Conservation (phyloP, 371 early-diverging fungal species). For the Mucor racemosus region DNA sequence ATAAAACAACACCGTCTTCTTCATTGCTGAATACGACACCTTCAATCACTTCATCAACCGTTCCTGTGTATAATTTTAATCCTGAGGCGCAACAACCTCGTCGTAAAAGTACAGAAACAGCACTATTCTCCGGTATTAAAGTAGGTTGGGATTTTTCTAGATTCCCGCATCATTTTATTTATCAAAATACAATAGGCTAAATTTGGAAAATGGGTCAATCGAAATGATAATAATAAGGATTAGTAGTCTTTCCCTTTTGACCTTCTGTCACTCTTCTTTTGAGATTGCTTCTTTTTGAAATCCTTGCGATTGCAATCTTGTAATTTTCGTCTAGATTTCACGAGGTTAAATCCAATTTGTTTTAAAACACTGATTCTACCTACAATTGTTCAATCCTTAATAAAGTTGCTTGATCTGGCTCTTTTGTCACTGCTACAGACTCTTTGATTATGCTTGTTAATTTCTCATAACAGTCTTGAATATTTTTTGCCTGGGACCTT, state of each 20-base stretch:
- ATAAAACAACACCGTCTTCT: background rate
- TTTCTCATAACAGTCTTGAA: constrained; percentile 82
- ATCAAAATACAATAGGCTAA: constrained; percentile 8
- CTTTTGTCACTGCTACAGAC: constrained; percentile 75
- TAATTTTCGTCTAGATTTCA: background rate
- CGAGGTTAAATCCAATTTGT: background rate
- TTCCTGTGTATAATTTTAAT: constrained; percentile 13
- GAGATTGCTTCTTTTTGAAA: constrained; percentile 39
- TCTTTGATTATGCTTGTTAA: constrained; percentile 64
- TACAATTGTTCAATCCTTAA: constrained; percentile 68
- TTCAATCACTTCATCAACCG: constrained; percentile 20
- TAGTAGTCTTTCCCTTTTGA: constrained; percentile 38
- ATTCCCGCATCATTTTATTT: background rate
- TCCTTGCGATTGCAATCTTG: constrained; percentile 31
- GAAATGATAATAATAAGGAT: constrained; percentile 11
- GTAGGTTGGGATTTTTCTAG: constrained; percentile 1
- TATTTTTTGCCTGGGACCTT: constrained; percentile 80
- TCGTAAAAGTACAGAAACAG: constrained; percentile 6
- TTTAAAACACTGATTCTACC: constrained; percentile 22
- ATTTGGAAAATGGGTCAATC: constrained; percentile 26
- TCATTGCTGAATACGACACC: background rate
- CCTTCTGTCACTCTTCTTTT: constrained; percentile 45
- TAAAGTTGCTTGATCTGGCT: constrained; percentile 68
- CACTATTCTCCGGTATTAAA: constrained; percentile 17
- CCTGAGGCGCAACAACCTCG: background rate